Evolutionary conservation across 768 basidiomycete species (phyloP), one percentile per base, ranked within the genome.

Genomic region (Scleroderma bovista): DNA sequence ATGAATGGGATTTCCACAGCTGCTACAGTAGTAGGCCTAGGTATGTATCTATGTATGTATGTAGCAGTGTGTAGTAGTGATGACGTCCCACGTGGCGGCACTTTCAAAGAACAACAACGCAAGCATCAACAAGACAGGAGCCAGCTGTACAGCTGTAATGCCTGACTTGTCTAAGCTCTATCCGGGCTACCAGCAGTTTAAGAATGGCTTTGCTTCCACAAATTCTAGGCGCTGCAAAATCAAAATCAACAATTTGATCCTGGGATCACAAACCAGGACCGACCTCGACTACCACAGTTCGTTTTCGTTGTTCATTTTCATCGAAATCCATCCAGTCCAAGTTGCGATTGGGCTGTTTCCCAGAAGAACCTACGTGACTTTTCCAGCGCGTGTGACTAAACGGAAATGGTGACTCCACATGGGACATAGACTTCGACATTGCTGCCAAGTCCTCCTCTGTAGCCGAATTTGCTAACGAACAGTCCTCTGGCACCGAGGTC

Each of bases 381-480:
- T 57, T 61, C 66, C 71, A 72, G 36, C 71, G 68, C 32, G 57
- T 51, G 40, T 70, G 69, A 45, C 62, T 63, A 51, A 69, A 67
- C 31, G 68, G 59, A 24, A 69, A 68, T 26, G 75, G 68, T 26
- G 74, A 69, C 59, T 88, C 86, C 9, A 83, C 75, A 58, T 86
- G 81, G 16, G 88, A 82, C 55, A 81, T 79, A 2, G 86, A 87
- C 69, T 84, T 88, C 4, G 88, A 89, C 75, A 90, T 77, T 6
- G 78, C 76, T 12, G 80, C 79, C 48, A 87, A 64, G 60, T 86
- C 86, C 53, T 88, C 85, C 61, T 88, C 86, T 29, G 75, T 77
- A 49, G 82, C 69, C 8, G 84, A 83, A 52, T 73, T 75, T 31
- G 76, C 68, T 38, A 73, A 69, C 12, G 79, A 76, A 3, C 75